Evolutionary conservation across 305 asterid species (phyloP), one percentile per base, ranked within the genome.

Genomic region (Solanum hybrid): DNA sequence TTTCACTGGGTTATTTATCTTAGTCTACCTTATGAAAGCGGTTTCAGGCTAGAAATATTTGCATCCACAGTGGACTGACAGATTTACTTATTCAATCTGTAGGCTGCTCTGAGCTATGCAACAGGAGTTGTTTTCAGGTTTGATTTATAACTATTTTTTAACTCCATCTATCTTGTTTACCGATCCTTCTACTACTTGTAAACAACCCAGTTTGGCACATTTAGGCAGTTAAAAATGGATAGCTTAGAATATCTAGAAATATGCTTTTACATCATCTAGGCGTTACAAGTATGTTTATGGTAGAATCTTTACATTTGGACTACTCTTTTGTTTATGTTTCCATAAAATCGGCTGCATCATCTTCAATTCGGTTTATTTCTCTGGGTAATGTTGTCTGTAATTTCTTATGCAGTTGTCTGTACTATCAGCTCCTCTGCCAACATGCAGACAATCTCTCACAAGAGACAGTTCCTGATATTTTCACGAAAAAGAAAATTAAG

Each of bases 101-200:
- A 97, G 99, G 98, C 98, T 93, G 98, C 99, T 90, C 92, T 95
- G 92, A 97, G 99, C 94, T 97, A 97, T 77, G 96, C 96, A 27
- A 92, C 93, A 2, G 99, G 99, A 91, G 99, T 94, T 79, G 36
- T 91, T 88, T 94, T 96, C 93, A 97, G 99, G 99, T 96, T 87
- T 87, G 76, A 60, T 86, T 87, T 88, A 6, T 3, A 40, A 76
- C 35, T 85, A 60, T 40, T 60, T 60, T 81, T 34, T 81, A 29
- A 69, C 56, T 36, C 20, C 66, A 80, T 90, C 60, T 87, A 46
- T 88, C 64, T 60, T 46, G 16, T 75, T 86, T 89, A 34, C 31
- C 3, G 1, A 40, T 71, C 35, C 32, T 86, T 69, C 7, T 12
- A 56, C 76, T 51, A 51, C 75, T 31, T 84, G 87, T 84, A 84